phyloP scores from a whole-genome alignment of 2,329 filamentous ascomycete species.

The Dothiorella sarmentorum region DNA sequence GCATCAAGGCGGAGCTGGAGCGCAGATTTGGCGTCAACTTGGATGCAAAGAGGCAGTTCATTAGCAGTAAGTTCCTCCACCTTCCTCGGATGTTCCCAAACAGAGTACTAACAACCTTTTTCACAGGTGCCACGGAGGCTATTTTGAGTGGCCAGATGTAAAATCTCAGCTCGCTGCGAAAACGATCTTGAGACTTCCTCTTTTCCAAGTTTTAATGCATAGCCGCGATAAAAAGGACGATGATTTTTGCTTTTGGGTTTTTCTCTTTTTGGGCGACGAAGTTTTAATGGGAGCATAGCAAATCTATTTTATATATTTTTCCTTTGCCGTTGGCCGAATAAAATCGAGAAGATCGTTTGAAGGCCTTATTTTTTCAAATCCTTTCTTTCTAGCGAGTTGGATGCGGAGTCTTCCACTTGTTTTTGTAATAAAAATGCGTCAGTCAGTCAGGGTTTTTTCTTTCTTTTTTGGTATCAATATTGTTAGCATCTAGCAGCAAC shows the following conservation, averaged over 20 bases:
- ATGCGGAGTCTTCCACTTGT: no score
- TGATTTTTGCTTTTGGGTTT: not conserved
- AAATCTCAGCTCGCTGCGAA: slow-evolving; percentile 3
- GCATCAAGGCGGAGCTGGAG: slow-evolving; percentile 90
- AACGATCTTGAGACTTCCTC: not conserved
- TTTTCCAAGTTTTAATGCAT: slow-evolving; percentile 5
- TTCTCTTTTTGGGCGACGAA: not conserved
- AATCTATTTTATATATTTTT: no score
- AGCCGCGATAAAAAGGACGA: not conserved
- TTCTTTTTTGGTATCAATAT: no score
- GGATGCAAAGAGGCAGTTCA: slow-evolving; percentile 86
- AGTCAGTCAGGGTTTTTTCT: no score
- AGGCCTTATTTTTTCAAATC: no score
- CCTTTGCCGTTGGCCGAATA: not conserved
- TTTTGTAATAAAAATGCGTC: no score
- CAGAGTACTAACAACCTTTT: not conserved
- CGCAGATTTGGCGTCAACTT: slow-evolving; percentile 78
- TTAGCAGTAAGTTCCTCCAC: slow-evolving; percentile 43
- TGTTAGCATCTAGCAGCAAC: no score
- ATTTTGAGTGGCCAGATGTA: slow-evolving; percentile 41
- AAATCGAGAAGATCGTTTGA: slow-evolving; percentile 1
- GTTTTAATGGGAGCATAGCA: slow-evolving; percentile 4
- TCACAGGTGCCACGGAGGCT: slow-evolving; percentile 36
- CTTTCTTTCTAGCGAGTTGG: no score
- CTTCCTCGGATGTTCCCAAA: no score